Evolutionary conservation across 2,329 filamentous ascomycete species (phyloP), one percentile per base, ranked within the genome.

Genomic region (Aschersonia sp.): DNA sequence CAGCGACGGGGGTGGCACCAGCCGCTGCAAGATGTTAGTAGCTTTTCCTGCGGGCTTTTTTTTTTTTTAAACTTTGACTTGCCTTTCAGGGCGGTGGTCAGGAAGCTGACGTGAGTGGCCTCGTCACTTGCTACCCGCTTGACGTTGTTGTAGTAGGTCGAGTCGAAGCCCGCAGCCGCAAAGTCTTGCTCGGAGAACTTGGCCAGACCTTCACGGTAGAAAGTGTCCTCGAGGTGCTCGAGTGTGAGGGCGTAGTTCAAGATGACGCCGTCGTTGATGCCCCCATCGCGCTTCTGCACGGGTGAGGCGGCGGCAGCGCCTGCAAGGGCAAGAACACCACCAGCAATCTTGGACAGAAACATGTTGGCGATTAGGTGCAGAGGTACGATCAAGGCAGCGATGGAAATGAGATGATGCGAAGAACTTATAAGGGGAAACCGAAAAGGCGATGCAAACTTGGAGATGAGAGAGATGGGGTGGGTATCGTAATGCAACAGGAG

Each of bases 131-230:
- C 70, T 47, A 85, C 71, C 51, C 68, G 69, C 58, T 72, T 62
- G 47, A 84, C 56, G 64, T 81, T 77, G 46, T 66, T 63, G 65
- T 80, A 82, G 59, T 79, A 76, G 3, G 64, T 62, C 0, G 65
- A 55, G 46, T 70, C 60, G 56, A 70, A 73, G 10, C 75, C 76
- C 44, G 74, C 75, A 32, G 59, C 63, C 31, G 63, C 55, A 57
- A 82, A 82, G 53, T 78, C 68, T 2, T 58, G 52, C 51, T 70
- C 60, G 31, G 69, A 71, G 66, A 75, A 84, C 55, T 77, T 79
- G 50, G 65, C 59, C 4, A 84, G 66, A 40, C 73, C 80, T 45
- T 80, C 59, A 40, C 67, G 64, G 64, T 85, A 85, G 65, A 84
- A 84, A 48, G 68, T 69, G 51, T 75, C 66, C 63, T 85, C 81